Conservation (phyloP, 257 asterid genomes). For the Primulina tabacum region DNA sequence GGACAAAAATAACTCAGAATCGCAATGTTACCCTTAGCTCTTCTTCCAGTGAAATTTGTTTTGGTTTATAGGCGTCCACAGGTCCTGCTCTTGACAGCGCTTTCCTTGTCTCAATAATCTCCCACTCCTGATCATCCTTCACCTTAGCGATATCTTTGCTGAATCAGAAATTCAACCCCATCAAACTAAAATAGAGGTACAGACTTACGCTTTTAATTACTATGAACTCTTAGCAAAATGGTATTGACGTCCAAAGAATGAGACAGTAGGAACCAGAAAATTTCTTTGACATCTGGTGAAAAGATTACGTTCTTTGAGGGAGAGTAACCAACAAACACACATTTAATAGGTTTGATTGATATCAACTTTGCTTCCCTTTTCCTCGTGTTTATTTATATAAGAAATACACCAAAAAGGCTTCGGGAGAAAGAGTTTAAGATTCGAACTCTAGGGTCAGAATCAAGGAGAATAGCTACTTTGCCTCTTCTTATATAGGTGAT, state of each 20-base stretch:
- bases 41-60: constrained; percentile 71
- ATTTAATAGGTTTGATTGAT: not conserved
- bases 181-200: constrained; percentile 13
- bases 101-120: constrained; percentile 76
- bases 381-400: not conserved
- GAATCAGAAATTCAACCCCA: constrained; percentile 29
- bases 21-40: constrained; percentile 67
- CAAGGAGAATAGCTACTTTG: no score
- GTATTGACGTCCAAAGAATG: not conserved
- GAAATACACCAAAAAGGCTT: not conserved
- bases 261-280: not conserved
- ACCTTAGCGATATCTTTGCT: constrained; percentile 95
- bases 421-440: no score
- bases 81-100: constrained; percentile 86
- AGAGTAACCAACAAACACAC: not conserved
- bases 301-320: not conserved
- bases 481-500: no score
- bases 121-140: constrained; percentile 93
- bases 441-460: not conserved
- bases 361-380: not conserved
- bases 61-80: constrained; percentile 72
- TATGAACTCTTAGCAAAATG: not conserved
- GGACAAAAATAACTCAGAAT: constrained; percentile 10
- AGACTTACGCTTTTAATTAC: no score
- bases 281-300: no score